These are phyloP conservation scores for Leishmania guyanensis DNA, from an alignment of 208 protist genomes.

Conservation along the genomic window DNA sequence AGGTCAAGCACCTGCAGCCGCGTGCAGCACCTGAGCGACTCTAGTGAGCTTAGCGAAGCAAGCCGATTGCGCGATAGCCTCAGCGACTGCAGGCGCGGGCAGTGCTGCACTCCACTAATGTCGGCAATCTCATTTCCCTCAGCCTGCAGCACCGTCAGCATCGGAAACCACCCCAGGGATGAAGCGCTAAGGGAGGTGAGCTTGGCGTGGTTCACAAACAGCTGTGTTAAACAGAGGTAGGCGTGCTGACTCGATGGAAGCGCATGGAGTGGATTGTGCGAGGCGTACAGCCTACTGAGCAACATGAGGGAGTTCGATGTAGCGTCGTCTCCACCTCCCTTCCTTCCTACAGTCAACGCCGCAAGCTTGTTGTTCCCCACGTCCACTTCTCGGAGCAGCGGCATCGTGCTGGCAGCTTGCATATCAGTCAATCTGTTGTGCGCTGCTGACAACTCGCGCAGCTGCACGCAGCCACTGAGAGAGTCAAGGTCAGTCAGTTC, in stretches of 20 bases:
- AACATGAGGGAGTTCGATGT: slow-evolving; percentile 20
- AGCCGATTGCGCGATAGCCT: slow-evolving; percentile 75
- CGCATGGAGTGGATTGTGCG: slow-evolving; percentile 48
- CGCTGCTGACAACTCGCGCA: slow-evolving; percentile 50
- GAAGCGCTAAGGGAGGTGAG: slow-evolving; percentile 39
- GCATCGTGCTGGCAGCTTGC: slow-evolving; percentile 34
- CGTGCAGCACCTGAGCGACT: slow-evolving; percentile 50
- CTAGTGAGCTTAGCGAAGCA: slow-evolving; percentile 25
- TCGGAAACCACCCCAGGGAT: slow-evolving; percentile 58
- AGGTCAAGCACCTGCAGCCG: slow-evolving; percentile 52
- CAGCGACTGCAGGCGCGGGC: slow-evolving; percentile 55
- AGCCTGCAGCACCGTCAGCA: slow-evolving; percentile 70
- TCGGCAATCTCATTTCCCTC: slow-evolving; percentile 71
- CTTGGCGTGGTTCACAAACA: slow-evolving; percentile 74
- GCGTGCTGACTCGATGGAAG: slow-evolving; percentile 13
- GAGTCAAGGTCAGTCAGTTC: slow-evolving; percentile 43
- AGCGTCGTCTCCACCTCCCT: slow-evolving; percentile 12
- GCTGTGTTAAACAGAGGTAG: slow-evolving; percentile 60
- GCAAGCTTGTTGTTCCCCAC: slow-evolving; percentile 60
- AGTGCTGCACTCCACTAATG: slow-evolving; percentile 61
- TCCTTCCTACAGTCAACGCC: background rate
- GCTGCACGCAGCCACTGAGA: slow-evolving; percentile 40
- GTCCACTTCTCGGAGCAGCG: slow-evolving; percentile 62
- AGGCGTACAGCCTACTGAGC: slow-evolving; percentile 64
- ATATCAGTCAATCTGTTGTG: slow-evolving; percentile 55